A percentile compares a stretch with the other conserved stretches of the same genome.
These are phyloP conservation scores for Laetiporus sulphureus DNA, from an alignment of 1,284 basidiomycete genomes.

Conservation along the genomic window DNA sequence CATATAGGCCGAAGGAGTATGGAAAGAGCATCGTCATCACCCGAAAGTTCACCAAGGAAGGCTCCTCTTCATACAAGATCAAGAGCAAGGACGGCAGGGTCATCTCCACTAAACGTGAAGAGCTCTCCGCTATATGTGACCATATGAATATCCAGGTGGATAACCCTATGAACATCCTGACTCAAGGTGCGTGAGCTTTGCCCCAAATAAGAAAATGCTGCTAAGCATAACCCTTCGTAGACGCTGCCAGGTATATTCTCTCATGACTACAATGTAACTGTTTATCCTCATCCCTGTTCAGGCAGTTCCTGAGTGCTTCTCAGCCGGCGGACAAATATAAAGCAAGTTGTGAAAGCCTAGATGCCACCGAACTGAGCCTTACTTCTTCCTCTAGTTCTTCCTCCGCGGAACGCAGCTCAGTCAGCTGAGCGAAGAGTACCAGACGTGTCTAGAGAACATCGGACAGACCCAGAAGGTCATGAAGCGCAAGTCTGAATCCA, in stretches of 20 bases:
- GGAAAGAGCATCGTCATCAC: conserved; percentile 84
- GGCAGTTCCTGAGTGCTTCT: conserved; percentile 86
- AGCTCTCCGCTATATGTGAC: conserved; percentile 83
- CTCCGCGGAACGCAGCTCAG: conserved; percentile 89
- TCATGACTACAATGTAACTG: too few species aligned
- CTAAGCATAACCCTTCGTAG: too few species aligned
- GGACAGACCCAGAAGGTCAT: conserved; percentile 58
- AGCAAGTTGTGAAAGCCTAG: conserved; percentile 35
- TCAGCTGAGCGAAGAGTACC: conserved; percentile 85
- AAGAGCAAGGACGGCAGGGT: conserved; percentile 61
- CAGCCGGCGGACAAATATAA: conserved; percentile 87
- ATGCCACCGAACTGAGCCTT: too few species aligned
- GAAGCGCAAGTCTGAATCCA: conserved; percentile 58
- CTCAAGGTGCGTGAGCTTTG: conserved; percentile 78
- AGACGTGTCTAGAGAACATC: conserved; percentile 69
- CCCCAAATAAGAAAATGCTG: too few species aligned
- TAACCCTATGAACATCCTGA: conserved; percentile 93
- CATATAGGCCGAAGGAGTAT: conserved; percentile 79
- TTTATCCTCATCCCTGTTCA: conserved; percentile 26
- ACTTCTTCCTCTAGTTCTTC: conserved; percentile 74
- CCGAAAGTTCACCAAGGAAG: conserved; percentile 74
- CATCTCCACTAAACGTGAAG: conserved; percentile 78
- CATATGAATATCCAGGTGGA: conserved; percentile 97
- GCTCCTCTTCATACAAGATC: conserved; percentile 80
- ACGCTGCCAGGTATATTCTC: too few species aligned